Conservation (phyloP, 2,329 filamentous ascomycete genomes). For the Penicillium sp. region DNA sequence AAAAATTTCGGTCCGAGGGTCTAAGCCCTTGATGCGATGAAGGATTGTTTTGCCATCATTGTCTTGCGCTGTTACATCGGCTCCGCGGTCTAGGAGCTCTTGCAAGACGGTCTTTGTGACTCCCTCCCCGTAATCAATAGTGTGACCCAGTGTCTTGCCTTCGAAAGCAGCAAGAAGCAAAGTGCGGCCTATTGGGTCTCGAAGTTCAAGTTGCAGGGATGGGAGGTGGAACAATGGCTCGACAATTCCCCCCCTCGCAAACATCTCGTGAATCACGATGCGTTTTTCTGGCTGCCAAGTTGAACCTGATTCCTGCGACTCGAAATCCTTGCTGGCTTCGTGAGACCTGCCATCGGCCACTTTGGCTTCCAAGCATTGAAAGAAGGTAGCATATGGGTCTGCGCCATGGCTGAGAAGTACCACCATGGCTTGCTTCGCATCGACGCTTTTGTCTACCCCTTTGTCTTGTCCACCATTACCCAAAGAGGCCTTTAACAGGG, state of each 20-base stretch:
- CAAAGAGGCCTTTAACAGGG: too few species aligned
- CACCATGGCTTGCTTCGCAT: background rate
- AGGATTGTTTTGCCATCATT: conserved; percentile 14
- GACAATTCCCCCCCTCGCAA: background rate
- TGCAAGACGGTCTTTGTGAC: background rate
- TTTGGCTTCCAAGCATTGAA: too few species aligned
- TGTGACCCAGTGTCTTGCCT: too few species aligned
- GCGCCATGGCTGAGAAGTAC: background rate
- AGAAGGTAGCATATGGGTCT: background rate
- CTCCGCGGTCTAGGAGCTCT: conserved; percentile 15
- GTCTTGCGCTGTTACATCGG: conserved; percentile 14
- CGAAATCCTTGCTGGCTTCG: too few species aligned
- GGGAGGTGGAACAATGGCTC: conserved; percentile 13
- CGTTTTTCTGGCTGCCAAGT: background rate
- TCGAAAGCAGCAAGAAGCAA: conserved; percentile 6
- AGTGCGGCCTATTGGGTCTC: conserved; percentile 7
- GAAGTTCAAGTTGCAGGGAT: conserved; percentile 6
- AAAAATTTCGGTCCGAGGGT: background rate
- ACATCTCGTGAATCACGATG: conserved; percentile 9
- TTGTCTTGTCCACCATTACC: rapidly evolving
- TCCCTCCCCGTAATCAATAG: too few species aligned
- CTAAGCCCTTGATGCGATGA: conserved; percentile 3
- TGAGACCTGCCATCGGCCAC: too few species aligned
- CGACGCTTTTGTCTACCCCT: background rate
- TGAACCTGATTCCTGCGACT: too few species aligned